phyloP scores from a whole-genome alignment of 2,329 filamentous ascomycete species.

The Botrytis tulipae region DNA sequence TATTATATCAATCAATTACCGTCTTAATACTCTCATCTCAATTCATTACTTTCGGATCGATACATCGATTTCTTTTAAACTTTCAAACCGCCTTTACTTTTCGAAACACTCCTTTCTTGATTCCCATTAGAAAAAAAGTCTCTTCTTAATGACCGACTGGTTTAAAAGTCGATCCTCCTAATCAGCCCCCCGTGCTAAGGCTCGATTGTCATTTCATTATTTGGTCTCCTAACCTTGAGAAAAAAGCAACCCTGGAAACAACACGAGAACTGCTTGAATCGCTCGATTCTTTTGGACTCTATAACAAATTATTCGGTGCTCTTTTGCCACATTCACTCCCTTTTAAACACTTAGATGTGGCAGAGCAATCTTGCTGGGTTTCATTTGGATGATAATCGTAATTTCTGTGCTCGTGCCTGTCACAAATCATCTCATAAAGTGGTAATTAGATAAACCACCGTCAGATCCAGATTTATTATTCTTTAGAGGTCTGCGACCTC shows the following conservation, averaged over 20 bases:
- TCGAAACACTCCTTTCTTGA: not conserved
- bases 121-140: constrained; percentile 4
- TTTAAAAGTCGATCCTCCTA: constrained; percentile 14
- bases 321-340: constrained; percentile 4
- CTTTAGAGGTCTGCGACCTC: constrained; percentile 14
- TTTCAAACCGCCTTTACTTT: not conserved
- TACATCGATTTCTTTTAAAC: not conserved
- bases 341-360: constrained; percentile 20
- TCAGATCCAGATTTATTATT: constrained; percentile 7
- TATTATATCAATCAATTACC: not conserved
- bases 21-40: not conserved
- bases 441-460: constrained; percentile 7
- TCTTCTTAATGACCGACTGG: constrained; percentile 2
- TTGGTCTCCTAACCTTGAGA: constrained; percentile 8
- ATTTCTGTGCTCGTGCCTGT: constrained; percentile 19
- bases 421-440: constrained; percentile 13
- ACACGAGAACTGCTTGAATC: not conserved
- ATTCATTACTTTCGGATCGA: not conserved
- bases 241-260: constrained; percentile 2
- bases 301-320: constrained; percentile 1
- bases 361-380: constrained; percentile 15
- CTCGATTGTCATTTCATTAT: not conserved
- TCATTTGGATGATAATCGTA: constrained; percentile 23
- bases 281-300: constrained; percentile 13
- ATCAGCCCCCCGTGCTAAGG: constrained; percentile 16